Evolutionary conservation across 2,329 filamentous ascomycete species (phyloP).

Genomic region (Fulvia fulva): DNA sequence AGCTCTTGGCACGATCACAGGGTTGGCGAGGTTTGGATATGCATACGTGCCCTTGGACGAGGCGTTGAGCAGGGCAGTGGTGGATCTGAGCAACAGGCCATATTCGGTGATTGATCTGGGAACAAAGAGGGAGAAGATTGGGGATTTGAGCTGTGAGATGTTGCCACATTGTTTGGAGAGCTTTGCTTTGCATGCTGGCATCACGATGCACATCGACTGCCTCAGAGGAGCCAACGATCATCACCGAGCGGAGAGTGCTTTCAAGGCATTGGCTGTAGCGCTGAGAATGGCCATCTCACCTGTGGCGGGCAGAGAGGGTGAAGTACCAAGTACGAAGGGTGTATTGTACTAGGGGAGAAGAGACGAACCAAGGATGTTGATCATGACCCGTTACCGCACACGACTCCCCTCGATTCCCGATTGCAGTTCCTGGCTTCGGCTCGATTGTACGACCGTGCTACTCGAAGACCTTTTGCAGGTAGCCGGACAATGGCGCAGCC

Average conservation of each 20-base stretch:
- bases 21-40: conserved; percentile 83
- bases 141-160: conserved; percentile 93
- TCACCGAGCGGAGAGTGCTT: conserved; percentile 91
- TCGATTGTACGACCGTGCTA: no score
- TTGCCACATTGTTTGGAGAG: conserved; percentile 91
- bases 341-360: conserved; percentile 66
- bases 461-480: no score
- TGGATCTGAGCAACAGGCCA: conserved; percentile 91
- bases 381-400: no score
- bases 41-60: conserved; percentile 95
- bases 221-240: conserved; percentile 90
- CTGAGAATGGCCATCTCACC: conserved; percentile 70
- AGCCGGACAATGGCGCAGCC: no score
- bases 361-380: no score
- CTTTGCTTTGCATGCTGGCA: conserved; percentile 83
- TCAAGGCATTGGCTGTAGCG: conserved; percentile 92
- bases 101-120: conserved; percentile 80
- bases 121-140: conserved; percentile 86
- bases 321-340: conserved; percentile 94
- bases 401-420: no score
- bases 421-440: no score
- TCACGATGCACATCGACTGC: conserved; percentile 95
- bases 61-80: conserved; percentile 85
- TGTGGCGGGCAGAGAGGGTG: conserved; percentile 77
- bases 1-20: conserved; percentile 72